These are phyloP conservation scores for Acanthochlamys bracteata DNA, from an alignment of 106 monocot genomes.

Conservation along the genomic window DNA sequence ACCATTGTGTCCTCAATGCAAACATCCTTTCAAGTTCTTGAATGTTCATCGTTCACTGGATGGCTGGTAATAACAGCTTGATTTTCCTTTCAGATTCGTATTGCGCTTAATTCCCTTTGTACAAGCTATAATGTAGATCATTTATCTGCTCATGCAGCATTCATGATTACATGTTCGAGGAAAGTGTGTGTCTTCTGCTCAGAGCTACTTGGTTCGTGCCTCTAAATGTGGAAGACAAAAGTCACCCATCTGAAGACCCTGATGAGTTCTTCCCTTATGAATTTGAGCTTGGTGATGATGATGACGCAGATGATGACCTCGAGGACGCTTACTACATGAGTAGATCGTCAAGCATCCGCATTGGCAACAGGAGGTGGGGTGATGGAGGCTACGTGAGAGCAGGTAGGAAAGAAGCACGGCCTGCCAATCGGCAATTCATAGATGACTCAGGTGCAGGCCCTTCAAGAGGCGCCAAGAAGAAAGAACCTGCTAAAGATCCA, in stretches of 20 bases:
- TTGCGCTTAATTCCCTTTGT: not conserved
- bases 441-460: slow-evolving; percentile 28
- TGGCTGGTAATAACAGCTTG: slow-evolving; percentile 47
- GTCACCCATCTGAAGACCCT: slow-evolving; percentile 27
- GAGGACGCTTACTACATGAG: slow-evolving; percentile 36
- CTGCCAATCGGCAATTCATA: slow-evolving; percentile 18
- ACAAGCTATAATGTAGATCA: not conserved
- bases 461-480: slow-evolving; percentile 30
- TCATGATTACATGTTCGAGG: slow-evolving; percentile 86
- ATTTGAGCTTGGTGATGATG: slow-evolving; percentile 19
- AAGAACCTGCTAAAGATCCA: slow-evolving; percentile 20
- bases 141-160: slow-evolving; percentile 34
- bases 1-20: slow-evolving; percentile 84
- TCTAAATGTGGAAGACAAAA: slow-evolving; percentile 25
- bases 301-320: slow-evolving; percentile 39
- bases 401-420: slow-evolving; percentile 79
- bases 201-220: slow-evolving; percentile 86
- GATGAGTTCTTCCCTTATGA: slow-evolving; percentile 27
- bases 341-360: slow-evolving; percentile 40
- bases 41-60: slow-evolving; percentile 74
- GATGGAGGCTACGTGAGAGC: slow-evolving; percentile 71
- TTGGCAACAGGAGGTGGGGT: slow-evolving; percentile 94
- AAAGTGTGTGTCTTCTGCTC: slow-evolving; percentile 87
- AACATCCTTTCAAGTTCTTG: slow-evolving; percentile 74
- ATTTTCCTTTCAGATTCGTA: not conserved